Conservation (phyloP, 1,139 yeast species). For the Blastobotrys raffinosifermentans region DNA sequence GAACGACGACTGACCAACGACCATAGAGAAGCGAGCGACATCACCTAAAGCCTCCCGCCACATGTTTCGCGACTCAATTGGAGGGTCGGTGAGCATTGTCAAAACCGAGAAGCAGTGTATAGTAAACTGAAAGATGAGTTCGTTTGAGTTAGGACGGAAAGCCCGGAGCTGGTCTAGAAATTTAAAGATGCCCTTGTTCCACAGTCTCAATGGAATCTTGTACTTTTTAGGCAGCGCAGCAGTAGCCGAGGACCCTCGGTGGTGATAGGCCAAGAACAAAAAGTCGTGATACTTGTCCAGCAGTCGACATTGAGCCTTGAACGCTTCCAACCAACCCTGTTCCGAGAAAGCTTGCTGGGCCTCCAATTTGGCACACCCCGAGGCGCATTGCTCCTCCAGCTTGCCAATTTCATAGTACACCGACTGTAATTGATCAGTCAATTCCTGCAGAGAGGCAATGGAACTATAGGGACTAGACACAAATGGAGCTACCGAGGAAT, state of each 20-base stretch:
- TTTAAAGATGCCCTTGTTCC: slow-evolving; percentile 31
- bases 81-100: slow-evolving; percentile 29
- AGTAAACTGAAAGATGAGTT: slow-evolving; percentile 24
- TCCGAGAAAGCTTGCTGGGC: slow-evolving; percentile 14
- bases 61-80: slow-evolving; percentile 26
- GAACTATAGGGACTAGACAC: too few relatives aligned
- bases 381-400: slow-evolving; percentile 21
- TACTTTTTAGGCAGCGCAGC: slow-evolving; percentile 25
- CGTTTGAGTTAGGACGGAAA: slow-evolving; percentile 22
- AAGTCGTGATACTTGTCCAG: slow-evolving; percentile 28
- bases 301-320: slow-evolving; percentile 20
- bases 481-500: too few relatives aligned
- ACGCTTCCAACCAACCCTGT: slow-evolving; percentile 18
- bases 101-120: slow-evolving; percentile 25
- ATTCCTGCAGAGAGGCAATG: too few relatives aligned
- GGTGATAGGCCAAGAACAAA: slow-evolving; percentile 25
- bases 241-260: slow-evolving; percentile 24
- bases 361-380: slow-evolving; percentile 13
- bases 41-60: slow-evolving; percentile 35
- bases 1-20: slow-evolving; percentile 17
- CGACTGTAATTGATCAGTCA: slow-evolving; percentile 20
- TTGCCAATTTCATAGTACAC: slow-evolving; percentile 24
- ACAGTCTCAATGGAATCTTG: slow-evolving; percentile 29
- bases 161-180: slow-evolving; percentile 26
- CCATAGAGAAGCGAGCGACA: slow-evolving; percentile 27